Base-by-base conservation (phyloP, 2,329 filamentous ascomycete genomes). In the Torrubiella hemipterigena region DNA sequence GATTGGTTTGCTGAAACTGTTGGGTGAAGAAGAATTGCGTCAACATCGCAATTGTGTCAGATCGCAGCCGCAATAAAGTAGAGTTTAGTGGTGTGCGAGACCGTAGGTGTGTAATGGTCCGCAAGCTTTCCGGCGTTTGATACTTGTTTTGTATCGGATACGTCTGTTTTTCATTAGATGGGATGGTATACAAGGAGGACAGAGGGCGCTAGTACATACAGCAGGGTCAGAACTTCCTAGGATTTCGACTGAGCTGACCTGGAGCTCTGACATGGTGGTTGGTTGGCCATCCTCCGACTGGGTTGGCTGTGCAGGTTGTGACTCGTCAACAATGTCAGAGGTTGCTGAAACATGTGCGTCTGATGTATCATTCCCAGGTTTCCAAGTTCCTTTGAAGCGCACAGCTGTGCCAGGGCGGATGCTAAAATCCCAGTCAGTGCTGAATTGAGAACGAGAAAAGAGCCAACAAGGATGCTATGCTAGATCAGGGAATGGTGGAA, bases 91-190 rank as follows among this genome's bases (percentile, higher is more conserved):
- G 82, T 13, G 84, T 77, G 45, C 89, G 81, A 40, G 81, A 61
- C 35, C 91, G 81, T 36, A 98, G 67, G 58, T 98, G 91, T 30
- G 89, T 85, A 31, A 94, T 69, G 10, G 81, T 81, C 36, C 91
- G 81, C 38, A 98, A 72, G 53, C 81, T 96, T 50, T 96, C 89
- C 30, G 81, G 66, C 5, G 79, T 84, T 45, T 95, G 87, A 45
- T 91, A 94, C 58, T 96, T 96, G 58, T 94, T 94, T 58, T 98
- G 91, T 16, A 98, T 74, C 4, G 91, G 91, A 50, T 84, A 93
- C 39, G 78, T 82, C 82, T 96, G 48, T 27, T 30, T 15, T n/a
- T 12, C 18, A 29, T 35, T 17, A 42, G 33, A 10, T 27, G 29
- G 11, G n/a, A n/a, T n/a, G n/a, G n/a, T n/a, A n/a, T n/a, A n/a